phyloP scores from a whole-genome alignment of 805 yeast species.

The Blastobotrys attinorum region DNA sequence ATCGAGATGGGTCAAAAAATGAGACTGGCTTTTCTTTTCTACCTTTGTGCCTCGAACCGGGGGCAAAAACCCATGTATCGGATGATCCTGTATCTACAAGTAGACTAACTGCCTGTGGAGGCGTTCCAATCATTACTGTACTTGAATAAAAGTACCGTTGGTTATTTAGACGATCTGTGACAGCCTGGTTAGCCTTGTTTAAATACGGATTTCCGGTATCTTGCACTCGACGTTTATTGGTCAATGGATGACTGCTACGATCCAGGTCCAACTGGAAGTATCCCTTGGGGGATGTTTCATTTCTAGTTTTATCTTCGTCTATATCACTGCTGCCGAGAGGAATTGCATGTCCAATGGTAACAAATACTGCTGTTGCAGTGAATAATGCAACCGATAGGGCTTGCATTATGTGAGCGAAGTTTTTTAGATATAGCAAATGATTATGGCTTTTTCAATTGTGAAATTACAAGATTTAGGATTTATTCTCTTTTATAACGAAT shows the following conservation, averaged over 20 bases:
- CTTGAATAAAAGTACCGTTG: slow-evolving; percentile 30
- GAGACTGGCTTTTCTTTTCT: slow-evolving; percentile 13
- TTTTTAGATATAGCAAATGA: too few species aligned
- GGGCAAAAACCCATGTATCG: slow-evolving; percentile 57
- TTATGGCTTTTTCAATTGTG: too few species aligned
- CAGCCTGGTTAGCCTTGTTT: slow-evolving; percentile 11
- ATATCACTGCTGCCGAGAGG: too few species aligned
- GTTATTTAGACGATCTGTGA: slow-evolving; percentile 23
- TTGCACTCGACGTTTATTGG: neutral
- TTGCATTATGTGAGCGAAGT: too few species aligned
- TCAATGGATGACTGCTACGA: neutral
- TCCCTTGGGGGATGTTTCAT: neutral
- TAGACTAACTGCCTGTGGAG: slow-evolving; percentile 46
- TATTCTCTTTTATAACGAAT: too few species aligned
- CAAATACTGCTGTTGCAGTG: too few species aligned
- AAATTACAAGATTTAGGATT: too few species aligned
- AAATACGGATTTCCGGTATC: slow-evolving; percentile 5
- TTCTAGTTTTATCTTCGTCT: too few species aligned
- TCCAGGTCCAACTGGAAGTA: neutral
- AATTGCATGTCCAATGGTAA: too few species aligned
- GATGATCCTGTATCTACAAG: slow-evolving; percentile 72
- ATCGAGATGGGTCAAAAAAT: slow-evolving; percentile 22
- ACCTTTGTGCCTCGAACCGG: slow-evolving; percentile 20
- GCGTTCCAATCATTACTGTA: slow-evolving; percentile 44
- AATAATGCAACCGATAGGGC: too few species aligned